Conservation (phyloP, 2,329 filamentous ascomycete genomes). For the Fusarium drepaniforme region DNA sequence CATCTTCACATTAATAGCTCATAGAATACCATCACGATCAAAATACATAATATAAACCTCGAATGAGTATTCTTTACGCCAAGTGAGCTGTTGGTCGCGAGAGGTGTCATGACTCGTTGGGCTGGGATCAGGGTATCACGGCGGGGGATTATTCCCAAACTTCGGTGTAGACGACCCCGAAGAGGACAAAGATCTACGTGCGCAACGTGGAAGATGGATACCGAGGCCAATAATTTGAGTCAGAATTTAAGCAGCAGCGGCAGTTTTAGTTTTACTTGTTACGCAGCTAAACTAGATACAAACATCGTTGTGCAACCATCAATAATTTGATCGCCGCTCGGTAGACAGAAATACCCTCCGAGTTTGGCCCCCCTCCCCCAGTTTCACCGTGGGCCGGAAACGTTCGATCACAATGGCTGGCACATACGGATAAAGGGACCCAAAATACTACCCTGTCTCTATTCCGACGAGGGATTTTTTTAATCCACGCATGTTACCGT, state of each 20-base stretch:
- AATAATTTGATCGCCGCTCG: conserved; percentile 1
- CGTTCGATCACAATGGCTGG: conserved; percentile 18
- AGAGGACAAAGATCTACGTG: conserved; percentile 21
- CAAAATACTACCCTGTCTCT: conserved; percentile 5
- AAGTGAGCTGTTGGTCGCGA: background rate
- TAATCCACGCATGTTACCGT: conserved; percentile 6
- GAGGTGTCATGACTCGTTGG: conserved; percentile 1
- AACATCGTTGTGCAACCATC: background rate
- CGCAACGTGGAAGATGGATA: conserved; percentile 20
- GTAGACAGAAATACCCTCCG: conserved; percentile 34
- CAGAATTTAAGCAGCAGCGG: conserved; percentile 3
- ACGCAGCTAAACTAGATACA: background rate
- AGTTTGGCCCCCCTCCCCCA: conserved; percentile 11
- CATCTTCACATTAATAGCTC: background rate
- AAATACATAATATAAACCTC: background rate
- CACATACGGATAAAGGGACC: background rate
- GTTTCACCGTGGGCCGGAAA: background rate
- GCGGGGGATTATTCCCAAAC: background rate
- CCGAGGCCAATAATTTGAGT: conserved; percentile 13
- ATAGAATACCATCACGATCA: background rate
- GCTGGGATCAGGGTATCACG: background rate
- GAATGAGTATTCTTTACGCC: background rate
- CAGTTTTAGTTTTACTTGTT: background rate
- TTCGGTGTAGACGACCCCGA: conserved; percentile 5
- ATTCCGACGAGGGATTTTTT: background rate